These are phyloP conservation scores for Diatrype stigma DNA, from an alignment of 2,329 filamentous ascomycete species.

Conservation along the genomic window DNA sequence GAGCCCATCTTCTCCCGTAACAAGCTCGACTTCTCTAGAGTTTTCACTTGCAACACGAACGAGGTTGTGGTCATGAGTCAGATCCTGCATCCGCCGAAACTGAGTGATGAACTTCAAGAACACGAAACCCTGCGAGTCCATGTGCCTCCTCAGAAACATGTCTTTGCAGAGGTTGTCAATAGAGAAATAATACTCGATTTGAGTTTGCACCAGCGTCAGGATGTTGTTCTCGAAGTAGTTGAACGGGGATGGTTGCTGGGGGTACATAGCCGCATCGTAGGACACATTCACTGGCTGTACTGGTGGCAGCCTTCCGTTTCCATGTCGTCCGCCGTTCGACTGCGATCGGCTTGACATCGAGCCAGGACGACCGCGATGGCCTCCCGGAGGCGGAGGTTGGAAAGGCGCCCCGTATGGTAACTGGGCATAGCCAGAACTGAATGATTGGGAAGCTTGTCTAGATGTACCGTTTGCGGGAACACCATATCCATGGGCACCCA, in stretches of 20 bases:
- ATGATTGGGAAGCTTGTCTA: conserved; percentile 14
- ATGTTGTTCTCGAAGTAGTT: conserved; percentile 45
- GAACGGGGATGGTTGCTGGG: conserved; percentile 56
- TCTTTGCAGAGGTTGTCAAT: conserved; percentile 95
- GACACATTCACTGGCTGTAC: conserved; percentile 50
- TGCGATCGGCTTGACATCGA: conserved; percentile 18
- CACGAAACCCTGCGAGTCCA: conserved; percentile 95
- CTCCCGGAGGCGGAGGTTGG: conserved; percentile 17
- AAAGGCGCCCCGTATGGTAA: conserved; percentile 20
- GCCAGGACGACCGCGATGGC: conserved; percentile 18
- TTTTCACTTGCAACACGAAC: conserved; percentile 72
- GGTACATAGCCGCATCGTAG: conserved; percentile 50
- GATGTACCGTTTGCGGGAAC: conserved; percentile 13
- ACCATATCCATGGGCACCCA: conserved; percentile 13
- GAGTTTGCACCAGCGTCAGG: conserved; percentile 34
- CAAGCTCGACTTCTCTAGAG: conserved; percentile 69
- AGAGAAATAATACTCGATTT: conserved; percentile 93
- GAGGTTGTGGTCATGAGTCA: conserved; percentile 68
- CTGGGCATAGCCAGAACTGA: conserved; percentile 13
- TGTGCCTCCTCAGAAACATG: conserved; percentile 78
- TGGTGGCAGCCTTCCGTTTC: conserved; percentile 13
- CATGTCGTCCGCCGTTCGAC: conserved; percentile 10
- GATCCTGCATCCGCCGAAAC: conserved; percentile 79
- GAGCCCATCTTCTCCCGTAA: conserved; percentile 68
- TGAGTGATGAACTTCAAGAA: conserved; percentile 70